Conservation (phyloP, 768 basidiomycete genomes). For the Mycena filopes region DNA sequence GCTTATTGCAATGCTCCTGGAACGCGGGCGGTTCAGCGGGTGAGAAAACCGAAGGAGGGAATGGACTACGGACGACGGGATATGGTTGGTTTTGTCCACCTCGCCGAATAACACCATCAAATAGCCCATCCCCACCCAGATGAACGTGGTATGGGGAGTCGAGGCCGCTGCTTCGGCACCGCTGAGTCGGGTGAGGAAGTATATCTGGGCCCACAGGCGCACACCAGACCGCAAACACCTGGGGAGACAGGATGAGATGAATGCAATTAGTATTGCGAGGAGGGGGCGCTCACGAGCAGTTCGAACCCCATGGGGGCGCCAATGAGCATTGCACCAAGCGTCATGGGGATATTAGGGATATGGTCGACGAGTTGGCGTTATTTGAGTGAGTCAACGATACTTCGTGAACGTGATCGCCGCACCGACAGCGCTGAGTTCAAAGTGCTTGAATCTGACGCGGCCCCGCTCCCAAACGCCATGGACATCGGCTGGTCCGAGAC, state of each 20-base stretch:
- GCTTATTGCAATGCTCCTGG: constrained; percentile 53
- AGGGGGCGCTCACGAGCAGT: constrained; percentile 42
- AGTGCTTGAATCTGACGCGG: too few species aligned
- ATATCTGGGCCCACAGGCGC: background rate
- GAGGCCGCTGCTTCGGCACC: constrained; percentile 43
- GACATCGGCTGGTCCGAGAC: too few species aligned
- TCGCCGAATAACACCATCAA: constrained; percentile 58
- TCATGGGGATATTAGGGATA: constrained; percentile 42
- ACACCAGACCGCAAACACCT: constrained; percentile 44
- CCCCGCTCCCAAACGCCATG: too few species aligned
- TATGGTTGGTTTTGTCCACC: constrained; percentile 47
- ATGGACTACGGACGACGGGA: constrained; percentile 52
- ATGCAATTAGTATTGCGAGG: background rate
- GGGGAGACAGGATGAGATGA: background rate
- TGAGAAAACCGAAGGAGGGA: too few species aligned
- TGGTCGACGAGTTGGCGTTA: background rate
- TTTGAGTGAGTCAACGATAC: too few species aligned
- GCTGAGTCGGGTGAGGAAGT: too few species aligned
- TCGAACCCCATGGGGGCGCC: constrained; percentile 48
- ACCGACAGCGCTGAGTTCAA: constrained; percentile 2
- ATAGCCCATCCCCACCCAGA: constrained; percentile 51
- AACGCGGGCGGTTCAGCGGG: background rate
- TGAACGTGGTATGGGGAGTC: constrained; percentile 55
- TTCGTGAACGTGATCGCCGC: background rate
- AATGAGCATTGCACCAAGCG: constrained; percentile 54